phyloP scores from a whole-genome alignment of 2,329 filamentous ascomycete species.

The Septoria petroselini region DNA sequence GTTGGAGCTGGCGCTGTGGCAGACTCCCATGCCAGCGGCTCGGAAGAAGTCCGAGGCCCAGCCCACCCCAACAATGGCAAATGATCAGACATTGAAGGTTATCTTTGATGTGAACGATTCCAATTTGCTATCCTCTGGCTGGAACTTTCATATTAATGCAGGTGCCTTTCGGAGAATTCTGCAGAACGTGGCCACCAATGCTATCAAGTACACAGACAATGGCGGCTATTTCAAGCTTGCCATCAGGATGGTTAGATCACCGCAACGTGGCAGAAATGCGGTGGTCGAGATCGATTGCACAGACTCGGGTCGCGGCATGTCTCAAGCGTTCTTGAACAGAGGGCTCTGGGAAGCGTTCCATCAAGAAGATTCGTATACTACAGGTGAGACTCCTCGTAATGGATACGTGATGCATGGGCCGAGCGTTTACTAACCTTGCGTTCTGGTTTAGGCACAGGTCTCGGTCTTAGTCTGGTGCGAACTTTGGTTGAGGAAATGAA shows the following conservation, averaged over 20 bases:
- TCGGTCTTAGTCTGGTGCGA: conserved; percentile 37
- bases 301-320: conserved; percentile 38
- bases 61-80: too few species aligned
- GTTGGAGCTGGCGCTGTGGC: conserved; percentile 10
- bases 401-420: too few species aligned
- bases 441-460: conserved; percentile 28
- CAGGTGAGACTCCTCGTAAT: conserved; percentile 9
- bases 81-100: conserved; percentile 40
- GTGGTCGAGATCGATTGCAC: conserved; percentile 8
- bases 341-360: conserved; percentile 36
- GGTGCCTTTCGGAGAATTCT: conserved; percentile 48
- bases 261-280: not conserved
- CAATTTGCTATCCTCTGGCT: conserved; percentile 30
- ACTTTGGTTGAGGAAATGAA: conserved; percentile 31
- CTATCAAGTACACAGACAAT: conserved; percentile 47
- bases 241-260: not conserved
- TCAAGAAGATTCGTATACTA: conserved; percentile 34
- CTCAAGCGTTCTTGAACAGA: conserved; percentile 28
- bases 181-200: conserved; percentile 47
- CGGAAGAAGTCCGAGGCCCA: not conserved
- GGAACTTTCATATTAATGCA: conserved; percentile 44
- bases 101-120: conserved; percentile 42
- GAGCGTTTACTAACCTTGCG: too few species aligned
- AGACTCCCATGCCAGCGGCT: conserved; percentile 7
- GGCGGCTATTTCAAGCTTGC: conserved; percentile 14